Conservation (phyloP, 164 flowering plant species). For the Saururus chinensis region DNA sequence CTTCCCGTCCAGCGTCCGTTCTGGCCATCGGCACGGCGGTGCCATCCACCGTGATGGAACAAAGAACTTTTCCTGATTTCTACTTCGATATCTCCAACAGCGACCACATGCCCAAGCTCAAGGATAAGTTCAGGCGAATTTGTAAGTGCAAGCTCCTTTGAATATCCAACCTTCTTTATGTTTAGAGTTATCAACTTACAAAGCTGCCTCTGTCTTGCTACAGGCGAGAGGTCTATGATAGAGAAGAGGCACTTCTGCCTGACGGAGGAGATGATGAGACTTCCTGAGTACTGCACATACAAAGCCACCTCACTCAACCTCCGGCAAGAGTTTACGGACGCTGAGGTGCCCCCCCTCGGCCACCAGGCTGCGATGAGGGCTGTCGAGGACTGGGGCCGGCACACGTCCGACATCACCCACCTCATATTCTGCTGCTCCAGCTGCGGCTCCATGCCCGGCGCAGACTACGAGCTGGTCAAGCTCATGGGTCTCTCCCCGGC, state of each 20-base stretch:
- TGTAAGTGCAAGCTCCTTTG: background rate
- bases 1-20: background rate
- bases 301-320: background rate
- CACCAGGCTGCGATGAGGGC: too few species aligned
- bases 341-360: too few species aligned
- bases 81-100: conserved; percentile 1
- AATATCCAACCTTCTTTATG: too few species aligned
- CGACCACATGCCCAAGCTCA: conserved; percentile 1
- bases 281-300: background rate
- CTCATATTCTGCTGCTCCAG: too few species aligned
- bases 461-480: too few species aligned
- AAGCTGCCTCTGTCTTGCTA: background rate
- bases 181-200: background rate
- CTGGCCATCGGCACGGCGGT: conserved; percentile 1
- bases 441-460: too few species aligned
- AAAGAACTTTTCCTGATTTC: conserved; percentile 1
- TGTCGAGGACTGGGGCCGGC: too few species aligned
- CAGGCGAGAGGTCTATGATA: background rate
- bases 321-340: too few species aligned
- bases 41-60: background rate
- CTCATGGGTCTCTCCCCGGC: too few species aligned
- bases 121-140: conserved; percentile 3
- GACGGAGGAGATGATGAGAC: conserved; percentile 1
- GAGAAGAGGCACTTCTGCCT: too few species aligned
- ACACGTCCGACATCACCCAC: too few species aligned